Percentiles rank a stretch among this genome's conserved stretches.
These are phyloP conservation scores for Komagataella kurtzmanii DNA, from an alignment of 805 yeast species.

Conservation along the genomic window DNA sequence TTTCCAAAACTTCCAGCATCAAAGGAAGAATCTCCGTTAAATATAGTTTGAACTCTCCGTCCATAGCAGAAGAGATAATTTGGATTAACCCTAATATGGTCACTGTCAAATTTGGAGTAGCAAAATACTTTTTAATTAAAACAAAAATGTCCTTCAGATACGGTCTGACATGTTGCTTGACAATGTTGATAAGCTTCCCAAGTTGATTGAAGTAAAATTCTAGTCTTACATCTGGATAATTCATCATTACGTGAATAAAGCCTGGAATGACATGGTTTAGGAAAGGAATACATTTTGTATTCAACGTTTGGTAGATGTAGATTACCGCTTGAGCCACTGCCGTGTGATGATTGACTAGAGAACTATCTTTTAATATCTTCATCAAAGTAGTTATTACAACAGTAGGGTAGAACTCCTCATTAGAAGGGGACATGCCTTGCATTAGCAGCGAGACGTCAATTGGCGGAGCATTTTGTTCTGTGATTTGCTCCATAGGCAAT, in stretches of 20 bases:
- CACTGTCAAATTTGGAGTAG: slow-evolving; percentile 49
- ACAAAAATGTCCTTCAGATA: slow-evolving; percentile 63
- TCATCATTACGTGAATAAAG: slow-evolving; percentile 69
- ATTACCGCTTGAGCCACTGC: slow-evolving; percentile 90
- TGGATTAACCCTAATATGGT: slow-evolving; percentile 74
- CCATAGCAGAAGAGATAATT: slow-evolving; percentile 72
- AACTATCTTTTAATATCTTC: slow-evolving; percentile 74
- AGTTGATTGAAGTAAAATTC: slow-evolving; percentile 86
- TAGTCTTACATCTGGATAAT: slow-evolving; percentile 64
- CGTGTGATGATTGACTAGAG: slow-evolving; percentile 77
- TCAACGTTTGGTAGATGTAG: slow-evolving; percentile 81
- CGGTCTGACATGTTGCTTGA: slow-evolving; percentile 82
- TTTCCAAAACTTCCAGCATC: slow-evolving; percentile 63
- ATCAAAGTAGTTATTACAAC: slow-evolving; percentile 81
- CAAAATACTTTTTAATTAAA: slow-evolving; percentile 64
- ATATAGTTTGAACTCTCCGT: slow-evolving; percentile 82
- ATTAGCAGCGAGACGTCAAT: slow-evolving; percentile 80
- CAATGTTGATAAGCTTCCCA: slow-evolving; percentile 65
- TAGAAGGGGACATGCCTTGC: slow-evolving; percentile 89
- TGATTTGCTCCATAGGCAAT: slow-evolving; percentile 11
- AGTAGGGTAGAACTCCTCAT: slow-evolving; percentile 89
- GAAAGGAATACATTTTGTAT: slow-evolving; percentile 82
- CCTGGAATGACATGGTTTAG: slow-evolving; percentile 83
- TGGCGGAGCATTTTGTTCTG: slow-evolving; percentile 77
- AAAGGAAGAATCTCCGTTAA: slow-evolving; percentile 68